Evolutionary conservation across 352 stramenopile species (phyloP).

Genomic region (Pythium aristosporum): DNA sequence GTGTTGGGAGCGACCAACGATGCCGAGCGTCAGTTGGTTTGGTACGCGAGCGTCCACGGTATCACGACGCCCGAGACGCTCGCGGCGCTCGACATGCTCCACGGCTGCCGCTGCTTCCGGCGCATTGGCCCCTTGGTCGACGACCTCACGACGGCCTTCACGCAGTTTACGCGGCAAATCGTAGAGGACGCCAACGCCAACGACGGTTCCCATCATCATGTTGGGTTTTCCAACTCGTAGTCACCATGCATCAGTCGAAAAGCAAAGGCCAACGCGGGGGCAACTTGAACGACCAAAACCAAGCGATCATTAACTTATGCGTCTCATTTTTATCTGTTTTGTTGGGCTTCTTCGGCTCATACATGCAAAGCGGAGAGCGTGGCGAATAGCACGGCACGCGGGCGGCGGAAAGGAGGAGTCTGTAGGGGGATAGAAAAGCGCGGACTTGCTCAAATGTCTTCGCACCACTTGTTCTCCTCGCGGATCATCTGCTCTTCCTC

Average conservation of each 20-base stretch:
- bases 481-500: slow-evolving; percentile 64
- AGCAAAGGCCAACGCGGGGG: not conserved
- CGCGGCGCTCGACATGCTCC: slow-evolving; percentile 2
- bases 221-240: not conserved
- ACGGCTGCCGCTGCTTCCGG: slow-evolving; percentile 1
- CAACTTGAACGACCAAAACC: not conserved
- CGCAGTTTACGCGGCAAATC: not conserved
- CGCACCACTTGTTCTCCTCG: slow-evolving; percentile 75
- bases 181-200: not conserved
- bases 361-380: slow-evolving; percentile 1
- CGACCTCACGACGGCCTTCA: not conserved
- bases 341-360: not conserved
- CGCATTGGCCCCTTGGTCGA: not conserved
- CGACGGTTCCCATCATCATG: not conserved
- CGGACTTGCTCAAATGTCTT: slow-evolving; percentile 31
- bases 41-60: slow-evolving; percentile 10
- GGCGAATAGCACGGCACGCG: not conserved
- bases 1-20: slow-evolving; percentile 1
- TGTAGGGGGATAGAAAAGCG: not conserved
- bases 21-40: slow-evolving; percentile 6
- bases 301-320: slow-evolving; percentile 19
- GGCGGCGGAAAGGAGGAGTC: not conserved
- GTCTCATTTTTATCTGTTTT: slow-evolving; percentile 8
- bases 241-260: not conserved
- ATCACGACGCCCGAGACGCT: not conserved